Base-by-base conservation (phyloP, 169 alveolate species). In the Babesia sp. region DNA sequence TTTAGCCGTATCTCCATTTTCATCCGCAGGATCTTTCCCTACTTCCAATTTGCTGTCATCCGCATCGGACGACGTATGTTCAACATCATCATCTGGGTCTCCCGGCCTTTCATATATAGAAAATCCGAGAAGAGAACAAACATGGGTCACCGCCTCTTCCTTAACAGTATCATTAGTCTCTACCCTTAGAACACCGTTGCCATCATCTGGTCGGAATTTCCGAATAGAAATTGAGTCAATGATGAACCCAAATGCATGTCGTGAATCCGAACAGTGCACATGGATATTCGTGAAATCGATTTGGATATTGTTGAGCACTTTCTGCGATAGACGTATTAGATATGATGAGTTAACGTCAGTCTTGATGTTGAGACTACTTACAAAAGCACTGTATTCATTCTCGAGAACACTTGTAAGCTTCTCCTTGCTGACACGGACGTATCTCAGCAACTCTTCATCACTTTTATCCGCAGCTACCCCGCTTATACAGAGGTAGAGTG, bases 231-330 rank as follows among this genome's bases (percentile, higher is more conserved):
- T 71, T n/a, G 93, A 80, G 56, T 84, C 86, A 22, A 84, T 73
- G 29, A 71, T 84, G 55, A 84, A 84, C 29, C 93, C 94, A 29
- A 84, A 80, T 31, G 90, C 68, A 79, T 87, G 86, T 28, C 71
- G 70, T 24, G 71, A 48, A 61, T 92, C 96, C 22, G 83, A 75
- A 68, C 90, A 80, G 61, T 90, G 93, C 69, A 92, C 72, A 76
- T 90, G 91, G 41, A 92, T 85, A 71, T 90, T 92, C 24, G 86
- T 86, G 54, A 92, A 74, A 67, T 90, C 93, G 36, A 92, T 76
- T 63, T 92, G 94, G 45, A 92, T 72, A 46, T 86, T 92, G 89
- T 90, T 87, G 58, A 92, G 83, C 45, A 92, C 72, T 72, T 90
- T 90, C 67, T 87, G 91, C 61, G 91, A 78, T 33, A 92, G 56